Base-by-base conservation (phyloP, 2,329 filamentous ascomycete species). In the Acrocalymma vagum region DNA sequence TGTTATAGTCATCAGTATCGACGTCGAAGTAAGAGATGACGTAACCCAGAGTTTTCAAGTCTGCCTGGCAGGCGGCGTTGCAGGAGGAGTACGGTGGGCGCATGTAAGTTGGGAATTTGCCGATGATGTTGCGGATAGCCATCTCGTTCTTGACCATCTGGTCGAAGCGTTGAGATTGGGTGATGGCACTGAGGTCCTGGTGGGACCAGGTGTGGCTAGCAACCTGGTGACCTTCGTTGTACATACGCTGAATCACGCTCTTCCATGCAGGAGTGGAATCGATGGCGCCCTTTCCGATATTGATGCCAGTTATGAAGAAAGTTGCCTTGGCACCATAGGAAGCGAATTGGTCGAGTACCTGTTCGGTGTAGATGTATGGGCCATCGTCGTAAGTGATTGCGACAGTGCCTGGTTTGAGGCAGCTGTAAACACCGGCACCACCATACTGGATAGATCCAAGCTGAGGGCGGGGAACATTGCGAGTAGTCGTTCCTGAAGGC, bases 361-460 rank as follows among this genome's bases (percentile, higher is more conserved):
- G 75, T 20, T 71, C 69, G 1, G 84, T 87, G 63, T 84, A 87
- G 20, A 76, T 69, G 50, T 81, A 67, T 17, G 84, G 85, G 0
- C 85, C 85, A 59, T 87, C 85, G 55, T 87, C 84, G 49, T 80
- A 87, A 0, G 84, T 87, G 38, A 88, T 69, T 10, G 85, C 85
- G 49, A 88, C 78, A 4, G 80, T 81, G 36, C 82, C 81, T 3
- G 77, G 72, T 11, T 54, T 56, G 24, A 63, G 63, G 54, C 81
- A 84, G 41, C 74, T 68, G 48, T 80, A 81, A 42, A 86, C 80
- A n/a, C 78, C 78, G 2, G 62, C 73, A 22, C 78, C 73, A 16
- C 83, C 83, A 41, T 86, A 85, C 0, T 72, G 69, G 1, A 85
- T 71, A 5, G 42, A 65, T 7, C 84, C 84, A 3, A 81, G 57